phyloP scores from a whole-genome alignment of 352 stramenopile species.

The Phytophthora niederhauseri region DNA sequence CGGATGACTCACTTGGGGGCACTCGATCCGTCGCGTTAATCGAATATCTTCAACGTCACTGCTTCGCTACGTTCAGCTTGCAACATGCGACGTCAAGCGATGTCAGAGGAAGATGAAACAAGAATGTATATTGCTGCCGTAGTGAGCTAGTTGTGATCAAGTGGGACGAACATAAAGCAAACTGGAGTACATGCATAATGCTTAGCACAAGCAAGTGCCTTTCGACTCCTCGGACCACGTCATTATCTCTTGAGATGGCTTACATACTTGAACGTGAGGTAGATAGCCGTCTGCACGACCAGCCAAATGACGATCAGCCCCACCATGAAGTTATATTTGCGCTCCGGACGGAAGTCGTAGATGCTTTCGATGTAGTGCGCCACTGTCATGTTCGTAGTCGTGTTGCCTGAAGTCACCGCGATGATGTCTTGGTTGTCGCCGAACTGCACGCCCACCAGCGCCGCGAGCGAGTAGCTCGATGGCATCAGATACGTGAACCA shows the following conservation, averaged over 20 bases:
- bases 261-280: neutral
- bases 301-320: neutral
- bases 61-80: too few species aligned
- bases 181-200: too few species aligned
- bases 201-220: too few species aligned
- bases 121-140: too few species aligned
- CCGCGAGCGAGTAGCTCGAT: neutral
- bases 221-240: neutral
- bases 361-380: neutral
- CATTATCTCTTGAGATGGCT: neutral
- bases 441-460: neutral
- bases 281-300: neutral
- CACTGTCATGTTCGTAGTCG: neutral
- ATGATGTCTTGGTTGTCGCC: neutral
- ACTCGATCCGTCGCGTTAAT: too few species aligned
- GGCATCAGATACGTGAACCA: conserved; percentile 41
- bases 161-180: too few species aligned
- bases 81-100: too few species aligned
- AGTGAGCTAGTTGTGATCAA: too few species aligned
- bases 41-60: too few species aligned
- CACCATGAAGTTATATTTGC: neutral
- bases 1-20: too few species aligned
- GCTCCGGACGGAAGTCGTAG: neutral
- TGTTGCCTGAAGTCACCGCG: neutral
- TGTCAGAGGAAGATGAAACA: too few species aligned